Base-by-base conservation (phyloP, 179 eudicot species). In the Silene vulgaris region DNA sequence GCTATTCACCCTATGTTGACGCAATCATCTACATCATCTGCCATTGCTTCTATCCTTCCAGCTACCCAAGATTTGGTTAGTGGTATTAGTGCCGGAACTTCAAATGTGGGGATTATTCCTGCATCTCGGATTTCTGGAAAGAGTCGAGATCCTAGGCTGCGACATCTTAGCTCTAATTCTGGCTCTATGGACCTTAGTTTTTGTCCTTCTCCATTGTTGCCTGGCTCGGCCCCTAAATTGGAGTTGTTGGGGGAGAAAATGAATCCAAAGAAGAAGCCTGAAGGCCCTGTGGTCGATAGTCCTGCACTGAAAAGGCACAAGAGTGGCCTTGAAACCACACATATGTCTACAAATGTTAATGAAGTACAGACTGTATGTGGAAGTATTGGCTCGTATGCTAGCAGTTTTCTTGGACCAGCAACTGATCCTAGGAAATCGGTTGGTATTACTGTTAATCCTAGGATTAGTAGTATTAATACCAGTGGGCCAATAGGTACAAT, bases 121-220 rank as follows among this genome's bases (percentile, higher is more conserved):
- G 54, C 75, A 13, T 65, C 66, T 19, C 84, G 85, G 59, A 75
- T 68, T 57, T 16, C 89, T 57, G 87, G 76, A 16, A 96, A 81
- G 89, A 90, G 91, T 69, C 86, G 97, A 78, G 99, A 96, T 80
- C 99, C 99, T 32, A 89, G 99, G 79, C 92, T 93, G 74, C 84
- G 94, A 28, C 81, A 81, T 79, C 82, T 85, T 68, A 87, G 84
- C 74, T 60, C 80, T 72, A 86, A 80, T 78, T 63, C 69, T 30
- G 81, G 77, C 63, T 40, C 84, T 56, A 67, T 77, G 75, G 87
- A 87, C 78, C 71, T 76, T 14, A 82, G 81, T 40, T 79, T 79
- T 70, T 73, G 76, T 26, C 77, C 82, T 3, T 71, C 83, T 12
- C 86, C 86, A 52, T 6, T 76, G 52, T 72, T 69, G 2, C 67